phyloP scores from a whole-genome alignment of 805 yeast genomes.

The Myxozyma neotropica region DNA sequence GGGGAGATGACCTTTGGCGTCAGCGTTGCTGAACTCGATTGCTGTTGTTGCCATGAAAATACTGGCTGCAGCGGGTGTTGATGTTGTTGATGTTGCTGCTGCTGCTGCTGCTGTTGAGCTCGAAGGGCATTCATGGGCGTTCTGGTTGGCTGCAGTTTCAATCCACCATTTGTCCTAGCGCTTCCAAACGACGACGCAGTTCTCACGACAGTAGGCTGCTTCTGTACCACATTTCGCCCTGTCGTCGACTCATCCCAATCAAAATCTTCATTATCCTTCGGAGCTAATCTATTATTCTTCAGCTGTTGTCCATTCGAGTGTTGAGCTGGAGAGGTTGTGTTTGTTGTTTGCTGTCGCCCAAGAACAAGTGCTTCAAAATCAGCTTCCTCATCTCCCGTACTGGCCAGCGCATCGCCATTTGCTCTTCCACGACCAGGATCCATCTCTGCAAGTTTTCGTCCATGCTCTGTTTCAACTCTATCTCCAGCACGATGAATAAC shows the following conservation, averaged over 20 bases:
- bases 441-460: conserved; percentile 40
- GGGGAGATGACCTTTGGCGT: conserved; percentile 5
- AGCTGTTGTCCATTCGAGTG: background rate
- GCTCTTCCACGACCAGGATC: conserved; percentile 3
- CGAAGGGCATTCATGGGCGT: conserved; percentile 12
- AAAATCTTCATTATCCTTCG: conserved; percentile 19
- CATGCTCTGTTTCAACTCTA: conserved; percentile 51
- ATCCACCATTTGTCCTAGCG: background rate
- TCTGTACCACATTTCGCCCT: background rate
- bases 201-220: background rate
- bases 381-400: conserved; percentile 26
- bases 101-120: conserved; percentile 7
- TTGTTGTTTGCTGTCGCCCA: conserved; percentile 17
- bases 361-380: conserved; percentile 34
- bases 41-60: conserved; percentile 10
- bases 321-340: background rate
- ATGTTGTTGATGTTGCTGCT: conserved; percentile 1
- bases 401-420: background rate
- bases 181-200: conserved; percentile 6
- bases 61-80: background rate
- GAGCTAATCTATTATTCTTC: conserved; percentile 12
- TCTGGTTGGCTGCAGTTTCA: conserved; percentile 18
- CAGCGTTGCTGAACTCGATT: background rate
- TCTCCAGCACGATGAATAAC: conserved; percentile 49
- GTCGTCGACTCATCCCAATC: conserved; percentile 12